These are phyloP conservation scores for Magnusiomyces ingens DNA, from an alignment of 1,139 yeast species.

Conservation along the genomic window DNA sequence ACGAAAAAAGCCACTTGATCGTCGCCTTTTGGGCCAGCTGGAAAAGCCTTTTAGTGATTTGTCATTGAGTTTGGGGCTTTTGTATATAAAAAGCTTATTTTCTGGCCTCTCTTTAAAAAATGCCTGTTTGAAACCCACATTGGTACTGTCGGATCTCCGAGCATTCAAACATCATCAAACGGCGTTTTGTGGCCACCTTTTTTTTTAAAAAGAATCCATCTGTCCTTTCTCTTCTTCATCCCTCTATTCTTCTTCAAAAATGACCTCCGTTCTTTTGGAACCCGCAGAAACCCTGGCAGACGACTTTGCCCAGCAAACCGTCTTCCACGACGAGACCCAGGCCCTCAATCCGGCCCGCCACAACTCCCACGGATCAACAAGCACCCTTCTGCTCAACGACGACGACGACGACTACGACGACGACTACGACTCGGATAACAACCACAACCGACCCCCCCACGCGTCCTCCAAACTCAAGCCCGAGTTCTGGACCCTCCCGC, in stretches of 20 bases:
- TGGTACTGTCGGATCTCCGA: no score
- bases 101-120: no score
- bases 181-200: no score
- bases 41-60: no score
- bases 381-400: no score
- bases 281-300: neutral
- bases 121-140: no score
- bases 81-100: no score
- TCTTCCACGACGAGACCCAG: neutral
- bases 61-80: no score
- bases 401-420: neutral
- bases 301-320: conserved; percentile 1
- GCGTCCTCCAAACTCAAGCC: neutral
- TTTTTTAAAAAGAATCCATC: no score
- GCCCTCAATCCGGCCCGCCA: neutral
- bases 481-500: conserved; percentile 15
- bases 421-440: neutral
- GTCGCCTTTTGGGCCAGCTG: no score
- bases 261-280: neutral
- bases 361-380: neutral
- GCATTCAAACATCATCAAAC: no score
- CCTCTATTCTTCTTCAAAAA: neutral
- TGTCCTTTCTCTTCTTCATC: neutral
- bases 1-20: no score
- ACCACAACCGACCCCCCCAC: neutral